A percentile compares a stretch with the other conserved stretches of the same genome.
Evolutionary conservation across 495 filamentous ascomycete species (phyloP).

Genomic region (Aspergillus bertholletiae): DNA sequence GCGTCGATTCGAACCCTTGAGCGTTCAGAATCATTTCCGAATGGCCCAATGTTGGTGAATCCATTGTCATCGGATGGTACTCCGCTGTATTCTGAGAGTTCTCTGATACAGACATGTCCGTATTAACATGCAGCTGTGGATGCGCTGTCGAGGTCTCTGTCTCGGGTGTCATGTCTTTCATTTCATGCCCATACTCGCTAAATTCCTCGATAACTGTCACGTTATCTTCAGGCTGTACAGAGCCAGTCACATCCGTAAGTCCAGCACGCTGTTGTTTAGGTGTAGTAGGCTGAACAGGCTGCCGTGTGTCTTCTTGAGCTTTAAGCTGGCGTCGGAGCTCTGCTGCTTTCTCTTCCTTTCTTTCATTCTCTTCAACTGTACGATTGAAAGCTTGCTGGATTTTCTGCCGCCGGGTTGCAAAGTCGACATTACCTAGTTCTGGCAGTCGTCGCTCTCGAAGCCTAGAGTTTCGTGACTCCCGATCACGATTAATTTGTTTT

Average conservation of each 20-base stretch:
- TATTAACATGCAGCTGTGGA: constrained; percentile 32
- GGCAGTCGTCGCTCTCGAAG: constrained; percentile 43
- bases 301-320: constrained; percentile 35
- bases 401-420: constrained; percentile 68
- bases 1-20: constrained; percentile 32
- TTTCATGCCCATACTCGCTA: constrained; percentile 11
- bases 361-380: constrained; percentile 66
- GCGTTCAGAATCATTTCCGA: constrained; percentile 37
- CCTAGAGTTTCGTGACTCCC: constrained; percentile 32
- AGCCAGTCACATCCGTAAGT: constrained; percentile 21
- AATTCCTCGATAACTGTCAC: constrained; percentile 28
- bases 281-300: constrained; percentile 15
- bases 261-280: constrained; percentile 12
- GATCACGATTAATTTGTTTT: constrained; percentile 25
- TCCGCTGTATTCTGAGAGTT: constrained; percentile 3
- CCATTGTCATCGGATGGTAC: constrained; percentile 31
- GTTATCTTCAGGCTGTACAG: constrained; percentile 20
- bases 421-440: constrained; percentile 69
- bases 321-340: constrained; percentile 39
- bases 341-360: constrained; percentile 48
- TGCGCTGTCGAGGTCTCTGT: constrained; percentile 7
- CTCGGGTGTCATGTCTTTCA: neutral
- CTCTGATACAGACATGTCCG: constrained; percentile 11
- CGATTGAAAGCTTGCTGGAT: constrained; percentile 80
- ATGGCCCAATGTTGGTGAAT: constrained; percentile 71